These are phyloP conservation scores for Pseudonitzschia multistriata DNA, from an alignment of 108 stramenopile genomes.

Conservation along the genomic window DNA sequence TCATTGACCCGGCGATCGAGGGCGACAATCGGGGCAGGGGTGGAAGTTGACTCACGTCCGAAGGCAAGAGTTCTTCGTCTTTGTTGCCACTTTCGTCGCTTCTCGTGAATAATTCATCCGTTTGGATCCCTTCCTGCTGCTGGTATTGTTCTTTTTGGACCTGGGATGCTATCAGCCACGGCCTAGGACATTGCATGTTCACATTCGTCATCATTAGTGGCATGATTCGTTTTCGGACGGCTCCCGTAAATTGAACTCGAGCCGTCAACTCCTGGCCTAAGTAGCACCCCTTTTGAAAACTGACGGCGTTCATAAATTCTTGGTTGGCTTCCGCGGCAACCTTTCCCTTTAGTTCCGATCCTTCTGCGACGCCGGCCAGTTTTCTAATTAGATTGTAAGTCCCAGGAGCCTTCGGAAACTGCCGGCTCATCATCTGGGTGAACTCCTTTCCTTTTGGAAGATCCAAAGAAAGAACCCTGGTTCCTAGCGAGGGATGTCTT, in stretches of 20 bases:
- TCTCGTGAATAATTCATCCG: not conserved
- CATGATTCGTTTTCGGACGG: constrained; percentile 89
- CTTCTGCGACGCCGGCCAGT: constrained; percentile 86
- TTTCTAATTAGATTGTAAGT: constrained; percentile 70
- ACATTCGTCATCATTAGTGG: constrained; percentile 77
- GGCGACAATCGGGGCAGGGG: constrained; percentile 61
- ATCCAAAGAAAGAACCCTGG: constrained; percentile 61
- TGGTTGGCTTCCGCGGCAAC: constrained; percentile 93
- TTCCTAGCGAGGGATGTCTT: constrained; percentile 79
- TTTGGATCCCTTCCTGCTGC: constrained; percentile 37
- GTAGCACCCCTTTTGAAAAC: constrained; percentile 97
- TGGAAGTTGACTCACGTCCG: constrained; percentile 41
- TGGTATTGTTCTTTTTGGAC: constrained; percentile 31
- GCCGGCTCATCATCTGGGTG: constrained; percentile 41
- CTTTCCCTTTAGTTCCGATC: constrained; percentile 62
- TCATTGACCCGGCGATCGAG: constrained; percentile 58
- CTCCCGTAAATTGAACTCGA: constrained; percentile 90
- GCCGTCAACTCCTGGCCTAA: constrained; percentile 98
- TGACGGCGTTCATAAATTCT: constrained; percentile 88
- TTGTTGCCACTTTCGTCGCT: not conserved
- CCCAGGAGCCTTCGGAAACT: constrained; percentile 54
- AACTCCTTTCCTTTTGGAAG: constrained; percentile 19
- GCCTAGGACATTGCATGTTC: constrained; percentile 66
- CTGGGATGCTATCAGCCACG: constrained; percentile 74
- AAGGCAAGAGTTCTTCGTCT: not conserved